Base-by-base conservation (phyloP, 306 rosid species). In the Hylodesmum podocarpum region DNA sequence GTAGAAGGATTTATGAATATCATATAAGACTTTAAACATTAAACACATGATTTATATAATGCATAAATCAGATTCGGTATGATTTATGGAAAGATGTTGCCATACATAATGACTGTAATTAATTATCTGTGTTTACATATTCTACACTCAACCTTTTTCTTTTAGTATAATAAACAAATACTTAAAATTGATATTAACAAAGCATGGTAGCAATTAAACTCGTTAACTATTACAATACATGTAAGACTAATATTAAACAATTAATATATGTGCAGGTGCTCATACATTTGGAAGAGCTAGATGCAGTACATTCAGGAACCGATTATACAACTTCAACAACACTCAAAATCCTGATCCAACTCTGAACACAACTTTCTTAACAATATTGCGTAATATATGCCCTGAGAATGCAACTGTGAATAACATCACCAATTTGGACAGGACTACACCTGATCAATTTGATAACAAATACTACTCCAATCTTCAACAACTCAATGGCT, bases 261-360 rank as follows among this genome's bases (percentile, higher is more conserved):
- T 21, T 37, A 36, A 19, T 24, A 14, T 12, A 25, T 58, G n/a
- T 21, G 16, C n/a, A 24, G 88, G 85, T 50, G 88, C 88, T 16
- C 85, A 84, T 66, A 77, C 88, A 1, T 59, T 84, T 41, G 85
- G 88, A 34, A 77, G 71, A 58, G 77, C 83, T 6, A 55, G 36
- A 1, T 84, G 85, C 27, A 5, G 62, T 0, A 24, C 4, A 6
- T 73, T 81, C 6, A 0, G 1, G 12, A 0, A 34, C 6, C 70
- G 85, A 46, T 44, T 81, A 31, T 84, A 77, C 71, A 44, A 78
- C 19, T 77, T 82, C 67, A 72, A 4, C 9, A 11, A 5, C n/a
- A 82, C 79, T 25, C 66, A 66, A 4, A 64, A 15, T 9, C 61
- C 82, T 1, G 79, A 77, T 72, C 79, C 82, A 64, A 77, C 79